Evolutionary conservation across 1,284 basidiomycete genomes (phyloP).

Genomic region (Tremellales sp.): DNA sequence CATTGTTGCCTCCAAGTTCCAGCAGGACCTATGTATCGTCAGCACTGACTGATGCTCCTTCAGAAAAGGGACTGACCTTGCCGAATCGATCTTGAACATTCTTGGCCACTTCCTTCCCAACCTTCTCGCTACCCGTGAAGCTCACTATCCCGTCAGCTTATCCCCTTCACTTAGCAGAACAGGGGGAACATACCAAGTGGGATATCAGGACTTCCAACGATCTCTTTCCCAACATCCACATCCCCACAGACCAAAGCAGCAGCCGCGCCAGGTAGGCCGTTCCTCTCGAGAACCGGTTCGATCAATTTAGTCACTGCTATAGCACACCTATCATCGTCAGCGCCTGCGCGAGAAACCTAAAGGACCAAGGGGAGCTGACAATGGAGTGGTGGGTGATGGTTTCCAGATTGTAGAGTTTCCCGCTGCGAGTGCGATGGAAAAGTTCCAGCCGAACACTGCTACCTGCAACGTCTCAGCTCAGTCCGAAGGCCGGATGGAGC

Average conservation of each 20-base stretch:
- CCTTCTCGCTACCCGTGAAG: conserved; percentile 87
- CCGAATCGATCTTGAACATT: conserved; percentile 60
- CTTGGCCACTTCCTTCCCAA: conserved; percentile 80
- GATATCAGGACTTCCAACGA: conserved; percentile 69
- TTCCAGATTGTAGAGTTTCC: conserved; percentile 96
- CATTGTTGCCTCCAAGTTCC: conserved; percentile 92
- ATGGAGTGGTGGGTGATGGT: conserved; percentile 80
- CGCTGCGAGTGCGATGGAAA: conserved; percentile 79
- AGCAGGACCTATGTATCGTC: conserved; percentile 60
- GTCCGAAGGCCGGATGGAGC: not conserved
- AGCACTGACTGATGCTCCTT: no score
- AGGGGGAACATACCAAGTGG: conserved; percentile 55
- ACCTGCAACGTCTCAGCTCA: conserved; percentile 13
- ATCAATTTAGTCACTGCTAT: conserved; percentile 86
- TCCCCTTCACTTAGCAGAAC: no score
- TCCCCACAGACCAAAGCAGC: conserved; percentile 79
- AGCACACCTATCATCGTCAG: conserved; percentile 45
- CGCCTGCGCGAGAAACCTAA: not conserved
- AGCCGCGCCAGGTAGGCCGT: conserved; percentile 75
- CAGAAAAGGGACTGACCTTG: conserved; percentile 24
- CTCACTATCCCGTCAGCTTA: conserved; percentile 56
- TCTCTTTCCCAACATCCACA: conserved; percentile 69
- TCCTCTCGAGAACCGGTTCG: conserved; percentile 70
- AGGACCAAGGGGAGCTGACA: conserved; percentile 52
- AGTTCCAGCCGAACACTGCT: conserved; percentile 66